A percentile compares a stretch with the other conserved stretches of the same genome.
Evolutionary conservation across 2,329 filamentous ascomycete genomes (phyloP).

Genomic region (Clarireedia hainanense): DNA sequence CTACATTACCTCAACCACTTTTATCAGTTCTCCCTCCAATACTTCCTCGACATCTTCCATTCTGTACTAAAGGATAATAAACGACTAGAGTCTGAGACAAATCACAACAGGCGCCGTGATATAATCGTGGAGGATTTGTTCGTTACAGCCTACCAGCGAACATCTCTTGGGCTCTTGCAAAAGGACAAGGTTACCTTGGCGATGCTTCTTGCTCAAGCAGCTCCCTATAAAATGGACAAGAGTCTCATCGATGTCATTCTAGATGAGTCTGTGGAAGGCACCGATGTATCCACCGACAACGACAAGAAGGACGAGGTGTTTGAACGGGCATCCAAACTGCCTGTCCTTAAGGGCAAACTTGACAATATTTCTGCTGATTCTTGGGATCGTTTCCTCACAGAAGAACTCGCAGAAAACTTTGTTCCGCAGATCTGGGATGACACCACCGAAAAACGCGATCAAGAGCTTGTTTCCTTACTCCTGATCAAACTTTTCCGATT

Average conservation of each 20-base stretch:
- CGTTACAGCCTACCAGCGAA: slow-evolving; percentile 83
- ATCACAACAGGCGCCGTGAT: slow-evolving; percentile 74
- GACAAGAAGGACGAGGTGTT: slow-evolving; percentile 62
- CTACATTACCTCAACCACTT: slow-evolving; percentile 98
- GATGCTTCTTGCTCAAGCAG: slow-evolving; percentile 89
- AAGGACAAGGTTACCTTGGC: slow-evolving; percentile 91
- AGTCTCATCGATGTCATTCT: slow-evolving; percentile 78
- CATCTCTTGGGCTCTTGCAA: slow-evolving; percentile 85
- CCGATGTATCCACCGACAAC: slow-evolving; percentile 66
- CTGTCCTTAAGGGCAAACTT: slow-evolving; percentile 65
- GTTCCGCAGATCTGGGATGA: slow-evolving; percentile 72
- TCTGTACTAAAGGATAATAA: slow-evolving; percentile 77
- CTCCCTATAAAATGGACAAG: slow-evolving; percentile 95
- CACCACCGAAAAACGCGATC: slow-evolving; percentile 57
- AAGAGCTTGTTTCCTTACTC: slow-evolving; percentile 73
- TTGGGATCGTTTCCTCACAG: slow-evolving; percentile 77
- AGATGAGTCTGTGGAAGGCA: slow-evolving; percentile 66
- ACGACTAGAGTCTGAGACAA: slow-evolving; percentile 59
- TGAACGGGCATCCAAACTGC: slow-evolving; percentile 58
- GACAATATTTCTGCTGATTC: slow-evolving; percentile 51
- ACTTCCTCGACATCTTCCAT: slow-evolving; percentile 97
- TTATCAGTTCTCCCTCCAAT: slow-evolving; percentile 98
- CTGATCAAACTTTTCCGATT: slow-evolving; percentile 92
- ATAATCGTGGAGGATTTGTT: slow-evolving; percentile 90
- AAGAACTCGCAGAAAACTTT: slow-evolving; percentile 79